These are phyloP conservation scores for Scolecobasidium constrictum DNA, from an alignment of 2,329 filamentous ascomycete genomes.

Conservation along the genomic window DNA sequence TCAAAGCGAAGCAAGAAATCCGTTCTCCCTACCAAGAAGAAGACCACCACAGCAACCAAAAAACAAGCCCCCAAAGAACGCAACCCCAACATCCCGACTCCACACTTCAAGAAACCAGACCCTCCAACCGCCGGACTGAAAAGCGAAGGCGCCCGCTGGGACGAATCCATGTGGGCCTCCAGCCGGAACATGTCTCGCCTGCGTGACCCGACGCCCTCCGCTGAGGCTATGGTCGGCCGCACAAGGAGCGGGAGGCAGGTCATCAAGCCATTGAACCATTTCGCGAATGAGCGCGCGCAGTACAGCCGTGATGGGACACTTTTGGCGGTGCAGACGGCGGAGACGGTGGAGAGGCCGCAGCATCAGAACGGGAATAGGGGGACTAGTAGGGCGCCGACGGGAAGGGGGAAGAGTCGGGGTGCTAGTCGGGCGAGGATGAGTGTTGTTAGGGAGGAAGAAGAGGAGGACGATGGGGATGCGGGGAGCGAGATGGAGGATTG, in stretches of 20 bases:
- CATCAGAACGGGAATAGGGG: neutral
- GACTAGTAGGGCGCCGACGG: neutral
- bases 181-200: slow-evolving; percentile 24
- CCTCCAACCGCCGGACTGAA: neutral
- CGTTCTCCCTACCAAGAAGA: slow-evolving; percentile 7
- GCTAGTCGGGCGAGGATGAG: neutral
- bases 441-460: slow-evolving; percentile 34
- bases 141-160: slow-evolving; percentile 5
- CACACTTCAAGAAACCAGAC: slow-evolving; percentile 5
- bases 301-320: slow-evolving; percentile 58
- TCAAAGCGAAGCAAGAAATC: slow-evolving; percentile 11
- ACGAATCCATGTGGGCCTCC: slow-evolving; percentile 10
- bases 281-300: slow-evolving; percentile 73
- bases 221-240: slow-evolving; percentile 46
- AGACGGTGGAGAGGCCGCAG: slow-evolving; percentile 40
- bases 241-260: slow-evolving; percentile 71
- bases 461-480: slow-evolving; percentile 32
- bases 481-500: slow-evolving; percentile 43
- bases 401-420: slow-evolving; percentile 1
- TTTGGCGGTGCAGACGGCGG: slow-evolving; percentile 66
- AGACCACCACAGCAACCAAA: slow-evolving; percentile 8
- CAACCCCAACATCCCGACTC: slow-evolving; percentile 11
- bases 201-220: slow-evolving; percentile 26
- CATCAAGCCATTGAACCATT: slow-evolving; percentile 69
- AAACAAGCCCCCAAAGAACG: neutral